Evolutionary conservation across 2,329 filamentous ascomycete genomes (phyloP).

Genomic region (Aspergillus nomiae): DNA sequence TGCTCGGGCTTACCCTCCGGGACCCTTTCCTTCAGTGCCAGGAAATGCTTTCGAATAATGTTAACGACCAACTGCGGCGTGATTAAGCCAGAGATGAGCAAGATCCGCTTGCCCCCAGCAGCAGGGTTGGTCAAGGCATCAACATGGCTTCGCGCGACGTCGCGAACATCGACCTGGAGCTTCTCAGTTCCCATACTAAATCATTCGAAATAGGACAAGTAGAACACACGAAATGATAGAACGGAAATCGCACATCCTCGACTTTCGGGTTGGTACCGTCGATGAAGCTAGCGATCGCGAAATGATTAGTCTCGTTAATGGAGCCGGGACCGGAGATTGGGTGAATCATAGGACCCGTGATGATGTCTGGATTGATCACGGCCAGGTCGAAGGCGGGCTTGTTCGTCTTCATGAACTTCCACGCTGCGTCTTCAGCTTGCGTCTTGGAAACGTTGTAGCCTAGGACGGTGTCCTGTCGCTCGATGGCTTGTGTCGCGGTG

Average conservation of each 20-base stretch:
- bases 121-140: conserved; percentile 11
- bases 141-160: conserved; percentile 16
- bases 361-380: conserved; percentile 24
- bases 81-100: conserved; percentile 52
- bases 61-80: conserved; percentile 50
- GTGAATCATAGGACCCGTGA: conserved; percentile 26
- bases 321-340: conserved; percentile 17
- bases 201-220: too few species aligned
- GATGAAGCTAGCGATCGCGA: conserved; percentile 26
- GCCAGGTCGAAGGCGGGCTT: conserved; percentile 16
- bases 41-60: conserved; percentile 37
- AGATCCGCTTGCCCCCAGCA: conserved; percentile 43
- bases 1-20: too few species aligned
- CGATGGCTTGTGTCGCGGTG: conserved; percentile 18
- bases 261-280: conserved; percentile 22
- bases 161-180: conserved; percentile 14
- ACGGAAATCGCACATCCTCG: conserved; percentile 21
- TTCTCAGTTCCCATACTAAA: not conserved
- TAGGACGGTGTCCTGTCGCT: conserved; percentile 14
- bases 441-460: conserved; percentile 21
- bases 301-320: conserved; percentile 26
- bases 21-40: too few species aligned
- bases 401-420: conserved; percentile 19
- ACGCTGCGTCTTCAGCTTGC: conserved; percentile 16
- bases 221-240: conserved; percentile 16